These are phyloP conservation scores for Annulohypoxylon stygium DNA, from an alignment of 495 filamentous ascomycete genomes.

Conservation along the genomic window DNA sequence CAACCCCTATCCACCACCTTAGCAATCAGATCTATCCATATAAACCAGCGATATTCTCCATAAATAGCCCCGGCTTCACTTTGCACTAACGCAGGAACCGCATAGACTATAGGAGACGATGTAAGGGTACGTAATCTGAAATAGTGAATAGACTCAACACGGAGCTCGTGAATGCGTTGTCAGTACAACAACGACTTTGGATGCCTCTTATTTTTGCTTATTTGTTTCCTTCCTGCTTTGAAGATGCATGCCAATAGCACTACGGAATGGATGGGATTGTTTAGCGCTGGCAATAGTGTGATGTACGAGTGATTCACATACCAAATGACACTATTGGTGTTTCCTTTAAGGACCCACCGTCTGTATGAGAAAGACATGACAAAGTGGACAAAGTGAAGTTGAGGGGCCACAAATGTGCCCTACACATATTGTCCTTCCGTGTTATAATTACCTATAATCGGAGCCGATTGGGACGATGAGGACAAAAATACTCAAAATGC, in stretches of 20 bases:
- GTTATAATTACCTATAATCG: neutral
- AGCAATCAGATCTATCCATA: neutral
- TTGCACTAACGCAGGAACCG: conserved; percentile 43
- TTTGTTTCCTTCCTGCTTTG: conserved; percentile 4
- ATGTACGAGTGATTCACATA: conserved; percentile 30
- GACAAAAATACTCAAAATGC: neutral
- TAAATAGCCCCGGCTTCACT: conserved; percentile 29
- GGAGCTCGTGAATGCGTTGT: conserved; percentile 1
- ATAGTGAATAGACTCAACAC: conserved; percentile 2
- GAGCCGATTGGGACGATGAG: neutral
- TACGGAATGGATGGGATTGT: conserved; percentile 23
- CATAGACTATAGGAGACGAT: conserved; percentile 11
- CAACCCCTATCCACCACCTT: neutral
- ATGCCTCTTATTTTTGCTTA: conserved; percentile 5
- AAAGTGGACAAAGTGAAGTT: conserved; percentile 26
- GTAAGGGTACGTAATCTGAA: conserved; percentile 8
- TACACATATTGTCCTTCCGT: neutral
- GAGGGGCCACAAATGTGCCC: conserved; percentile 1
- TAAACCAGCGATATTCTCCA: conserved; percentile 24
- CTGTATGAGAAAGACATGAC: conserved; percentile 31
- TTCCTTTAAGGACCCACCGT: neutral
- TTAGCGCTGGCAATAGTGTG: conserved; percentile 17
- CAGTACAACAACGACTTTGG: neutral
- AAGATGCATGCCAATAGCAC: conserved; percentile 3
- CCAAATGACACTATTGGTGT: conserved; percentile 23